Conservation (phyloP, 1,284 basidiomycete genomes). For the Pseudomicrostroma phylloplanum region DNA sequence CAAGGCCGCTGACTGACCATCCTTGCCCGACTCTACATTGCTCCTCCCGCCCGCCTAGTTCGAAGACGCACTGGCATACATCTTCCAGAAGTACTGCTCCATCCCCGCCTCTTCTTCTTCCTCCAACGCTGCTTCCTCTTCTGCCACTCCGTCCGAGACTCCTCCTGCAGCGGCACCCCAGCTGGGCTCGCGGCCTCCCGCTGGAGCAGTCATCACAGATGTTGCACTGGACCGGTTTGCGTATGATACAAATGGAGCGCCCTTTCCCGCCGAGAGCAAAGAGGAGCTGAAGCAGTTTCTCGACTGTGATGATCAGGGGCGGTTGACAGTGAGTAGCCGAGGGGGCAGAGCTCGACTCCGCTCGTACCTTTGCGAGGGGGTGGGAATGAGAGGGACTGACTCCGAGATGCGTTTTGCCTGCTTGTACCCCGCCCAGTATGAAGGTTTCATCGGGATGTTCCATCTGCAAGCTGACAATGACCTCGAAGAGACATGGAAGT, state of each 20-base stretch:
- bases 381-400: neutral
- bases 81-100: constrained; percentile 5
- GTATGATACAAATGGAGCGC: constrained; percentile 23
- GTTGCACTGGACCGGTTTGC: constrained; percentile 31
- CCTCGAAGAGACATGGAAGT: constrained; percentile 32
- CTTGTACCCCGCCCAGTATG: constrained; percentile 7
- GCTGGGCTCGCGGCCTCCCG: constrained; percentile 1
- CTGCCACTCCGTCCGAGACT: neutral
- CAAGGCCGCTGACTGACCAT: neutral
- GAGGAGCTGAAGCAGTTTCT: constrained; percentile 33
- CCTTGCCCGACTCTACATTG: neutral
- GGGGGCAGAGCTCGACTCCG: neutral
- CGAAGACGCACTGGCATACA: constrained; percentile 7
- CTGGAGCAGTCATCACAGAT: constrained; percentile 11
- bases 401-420: neutral
- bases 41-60: neutral
- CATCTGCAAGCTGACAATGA: constrained; percentile 36
- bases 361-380: too few relatives aligned
- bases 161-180: neutral
- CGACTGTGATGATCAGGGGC: constrained; percentile 28
- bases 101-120: neutral
- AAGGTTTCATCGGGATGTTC: constrained; percentile 33
- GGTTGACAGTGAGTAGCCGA: constrained; percentile 18
- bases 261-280: constrained; percentile 26
- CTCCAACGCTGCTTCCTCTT: neutral